Conservation (phyloP, 768 basidiomycete genomes). For the Leccinum olivaceopallidum region DNA sequence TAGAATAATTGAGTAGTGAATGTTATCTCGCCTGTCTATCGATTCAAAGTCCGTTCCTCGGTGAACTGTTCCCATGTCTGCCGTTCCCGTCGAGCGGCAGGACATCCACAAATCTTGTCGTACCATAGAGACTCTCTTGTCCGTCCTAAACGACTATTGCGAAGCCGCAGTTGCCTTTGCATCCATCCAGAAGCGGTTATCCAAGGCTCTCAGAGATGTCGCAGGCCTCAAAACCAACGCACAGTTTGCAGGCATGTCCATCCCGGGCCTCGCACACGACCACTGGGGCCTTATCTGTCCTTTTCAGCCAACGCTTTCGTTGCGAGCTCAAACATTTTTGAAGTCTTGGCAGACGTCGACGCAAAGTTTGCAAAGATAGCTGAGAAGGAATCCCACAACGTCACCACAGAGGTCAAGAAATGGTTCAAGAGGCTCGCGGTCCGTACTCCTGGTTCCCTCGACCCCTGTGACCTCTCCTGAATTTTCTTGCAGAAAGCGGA, state of each 20-base stretch:
- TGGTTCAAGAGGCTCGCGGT: constrained; percentile 87
- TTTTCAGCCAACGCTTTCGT: constrained; percentile 64
- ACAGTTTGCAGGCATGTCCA: constrained; percentile 59
- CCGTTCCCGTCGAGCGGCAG: constrained; percentile 52
- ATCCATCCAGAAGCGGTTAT: constrained; percentile 70
- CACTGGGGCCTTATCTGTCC: background rate
- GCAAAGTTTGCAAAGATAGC: constrained; percentile 71
- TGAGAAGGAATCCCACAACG: constrained; percentile 68
- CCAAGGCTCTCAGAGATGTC: constrained; percentile 67
- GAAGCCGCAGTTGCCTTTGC: constrained; percentile 66
- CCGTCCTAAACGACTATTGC: constrained; percentile 70
- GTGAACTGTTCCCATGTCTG: background rate
- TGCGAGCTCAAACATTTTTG: constrained; percentile 65
- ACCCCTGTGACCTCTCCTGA: background rate
- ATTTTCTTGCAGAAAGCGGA: constrained; percentile 66
- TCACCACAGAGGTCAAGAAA: constrained; percentile 73
- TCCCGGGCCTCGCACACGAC: background rate
- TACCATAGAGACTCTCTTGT: constrained; percentile 66
- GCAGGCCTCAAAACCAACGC: constrained; percentile 58
- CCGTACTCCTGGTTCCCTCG: constrained; percentile 24
- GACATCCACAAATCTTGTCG: constrained; percentile 85
- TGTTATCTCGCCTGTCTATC: background rate
- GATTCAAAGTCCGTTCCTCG: constrained; percentile 27
- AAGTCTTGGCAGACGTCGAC: constrained; percentile 69
- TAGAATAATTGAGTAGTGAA: background rate